These are phyloP conservation scores for Aechmea fasciata DNA, from an alignment of 176 grass and related monocot genomes.

Conservation along the genomic window DNA sequence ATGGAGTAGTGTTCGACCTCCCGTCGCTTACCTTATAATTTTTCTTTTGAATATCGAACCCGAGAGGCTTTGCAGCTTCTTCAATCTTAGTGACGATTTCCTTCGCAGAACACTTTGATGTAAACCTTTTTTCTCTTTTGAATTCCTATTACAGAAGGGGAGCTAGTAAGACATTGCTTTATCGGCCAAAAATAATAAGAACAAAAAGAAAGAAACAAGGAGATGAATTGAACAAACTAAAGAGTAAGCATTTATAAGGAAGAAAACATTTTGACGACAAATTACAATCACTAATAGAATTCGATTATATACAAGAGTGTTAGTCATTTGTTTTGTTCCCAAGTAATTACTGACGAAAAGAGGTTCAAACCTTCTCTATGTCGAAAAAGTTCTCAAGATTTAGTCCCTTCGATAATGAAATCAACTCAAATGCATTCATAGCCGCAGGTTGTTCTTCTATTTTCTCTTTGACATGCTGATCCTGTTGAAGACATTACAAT, in stretches of 20 bases:
- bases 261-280: too few species aligned
- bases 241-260: too few species aligned
- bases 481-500: slow-evolving; percentile 40
- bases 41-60: slow-evolving; percentile 95
- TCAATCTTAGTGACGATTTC: slow-evolving; percentile 93
- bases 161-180: slow-evolving; percentile 12
- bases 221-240: background rate
- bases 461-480: slow-evolving; percentile 76
- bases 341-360: background rate
- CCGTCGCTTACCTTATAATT: slow-evolving; percentile 69
- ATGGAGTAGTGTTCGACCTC: slow-evolving; percentile 2
- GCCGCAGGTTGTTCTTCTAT: slow-evolving; percentile 79
- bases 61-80: slow-evolving; percentile 94
- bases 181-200: slow-evolving; percentile 2
- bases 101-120: slow-evolving; percentile 73
- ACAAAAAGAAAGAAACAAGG: background rate
- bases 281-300: too few species aligned
- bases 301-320: too few species aligned
- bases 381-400: slow-evolving; percentile 96
- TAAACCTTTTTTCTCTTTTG: slow-evolving; percentile 94
- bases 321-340: too few species aligned
- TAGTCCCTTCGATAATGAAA: slow-evolving; percentile 82
- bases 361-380: slow-evolving; percentile 52
- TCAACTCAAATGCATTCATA: slow-evolving; percentile 98
- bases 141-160: slow-evolving; percentile 48